Base-by-base conservation (phyloP, 306 rosid genomes). In the Parietaria judaica region DNA sequence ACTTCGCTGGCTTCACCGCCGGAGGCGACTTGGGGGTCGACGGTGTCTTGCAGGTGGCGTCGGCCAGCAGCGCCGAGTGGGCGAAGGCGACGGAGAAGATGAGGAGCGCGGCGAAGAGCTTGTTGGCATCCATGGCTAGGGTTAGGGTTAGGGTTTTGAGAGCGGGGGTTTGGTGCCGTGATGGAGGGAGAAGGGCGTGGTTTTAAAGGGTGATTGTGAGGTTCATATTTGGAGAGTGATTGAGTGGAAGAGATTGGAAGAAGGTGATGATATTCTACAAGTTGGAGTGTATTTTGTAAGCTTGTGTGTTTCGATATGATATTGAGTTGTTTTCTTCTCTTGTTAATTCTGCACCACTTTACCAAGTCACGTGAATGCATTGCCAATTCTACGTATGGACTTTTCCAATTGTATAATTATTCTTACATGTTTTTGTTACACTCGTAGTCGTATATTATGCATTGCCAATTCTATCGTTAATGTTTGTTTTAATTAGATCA, bases 201-300 rank as follows among this genome's bases (percentile, higher is more conserved):
- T 72, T 80, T 70, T 84, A 84, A 65, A 76, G 87, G 72, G 67
- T 66, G 44, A 67, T 66, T 34, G 74, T 66, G 67, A 68, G 86
- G 83, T 66, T 57, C 37, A 3, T 34, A 61, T 55, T 67, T 51
- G 69, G 67, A 47, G 70, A 68, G 60, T 17, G 68, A 79, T 71
- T 70, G 82, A 65, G 84, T 74, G 86, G 79, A 79, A 81, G 83
- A 37, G 81, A 65, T 47, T 10, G 65, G 6, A 62, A 76, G 49
- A 37, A 53, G 60, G 58, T 35, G 61, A 58, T 65, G 87, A 77
- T 84, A 79, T 64, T 46, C 73, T 56, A 74, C 56, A 71, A 53
- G 83, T 73, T 70, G 73, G 70, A 66, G 6, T 60, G 6, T 60
- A 23, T 66, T 80, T 83, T 81, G 84, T 75, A 73, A 15, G 78